Evolutionary conservation across 805 yeast species (phyloP), one percentile per base, ranked within the genome.

Genomic region (Zygotorulaspora sp.): DNA sequence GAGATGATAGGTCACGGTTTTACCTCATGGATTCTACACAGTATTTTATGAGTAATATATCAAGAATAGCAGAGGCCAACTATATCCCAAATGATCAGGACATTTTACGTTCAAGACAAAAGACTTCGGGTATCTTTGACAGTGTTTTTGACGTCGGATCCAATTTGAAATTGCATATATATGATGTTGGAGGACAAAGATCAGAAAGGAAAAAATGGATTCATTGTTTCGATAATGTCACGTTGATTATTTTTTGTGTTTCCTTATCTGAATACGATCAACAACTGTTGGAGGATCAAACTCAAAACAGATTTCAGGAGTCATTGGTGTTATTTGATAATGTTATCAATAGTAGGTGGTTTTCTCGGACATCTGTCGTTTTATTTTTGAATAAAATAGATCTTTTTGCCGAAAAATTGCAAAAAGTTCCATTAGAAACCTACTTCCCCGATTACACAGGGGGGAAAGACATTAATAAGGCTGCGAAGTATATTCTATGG

Each of bases 201-300:
- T 79, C 94, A 3, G 98, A 92, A 66, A 78, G 98, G 37, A 85
- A 84, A 55, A 90, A 92, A 62, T 92, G 98, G 98, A 88, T 92
- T 45, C 94, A 92, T 63, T 86, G 96, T 57, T 92, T 92, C 53
- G 96, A 88, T 61, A 87, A 88, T 51, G 96, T 89, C 22, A 83
- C 96, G 0, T 70, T 84, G 32, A 82, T 89, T 35, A 85, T 89
- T 43, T 89, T 88, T 58, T 88, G 96, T 61, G 96, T 88, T 15
- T 88, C 97, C 0, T 63, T 89, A 37, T 80, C 90, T 2, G 97
- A 89, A 58, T 89, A 89, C 57, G 96, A 89, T 59, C 96, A 88
- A 63, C 80, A 77, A 3, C 64, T 89, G 42, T 62, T 85, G 41
- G 97, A 86, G 61, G 88, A 84, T 44, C 71, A 76, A 25, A 67